These are phyloP conservation scores for Ganoderma lingzhi DNA, from an alignment of 1,284 basidiomycete genomes.

Conservation along the genomic window DNA sequence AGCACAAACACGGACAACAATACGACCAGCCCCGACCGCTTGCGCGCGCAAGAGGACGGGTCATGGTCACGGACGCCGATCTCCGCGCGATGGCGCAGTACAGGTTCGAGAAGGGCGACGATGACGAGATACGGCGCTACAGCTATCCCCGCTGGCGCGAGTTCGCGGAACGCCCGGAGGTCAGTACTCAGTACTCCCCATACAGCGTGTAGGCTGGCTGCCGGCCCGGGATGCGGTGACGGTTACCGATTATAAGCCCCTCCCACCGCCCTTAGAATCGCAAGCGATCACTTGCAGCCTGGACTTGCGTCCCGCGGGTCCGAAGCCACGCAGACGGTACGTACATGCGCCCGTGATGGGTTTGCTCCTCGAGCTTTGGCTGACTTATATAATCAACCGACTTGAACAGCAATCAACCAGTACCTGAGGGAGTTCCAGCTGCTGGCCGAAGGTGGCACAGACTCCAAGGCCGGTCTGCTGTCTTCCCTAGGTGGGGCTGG, in stretches of 20 bases:
- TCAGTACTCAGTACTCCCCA: background rate
- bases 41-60: no score
- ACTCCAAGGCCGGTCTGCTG: background rate
- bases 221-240: no score
- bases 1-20: no score
- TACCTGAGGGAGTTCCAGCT: background rate
- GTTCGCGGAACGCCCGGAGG: background rate
- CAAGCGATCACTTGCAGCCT: background rate
- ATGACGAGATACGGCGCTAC: no score
- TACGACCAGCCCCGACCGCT: no score
- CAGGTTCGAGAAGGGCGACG: background rate
- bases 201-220: no score
- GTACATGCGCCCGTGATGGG: background rate
- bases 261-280: background rate
- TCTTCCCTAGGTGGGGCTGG: background rate
- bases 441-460: background rate
- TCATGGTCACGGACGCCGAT: background rate
- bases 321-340: background rate
- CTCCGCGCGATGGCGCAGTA: conserved; percentile 1
- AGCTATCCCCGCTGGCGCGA: background rate
- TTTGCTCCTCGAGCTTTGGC: background rate
- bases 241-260: no score
- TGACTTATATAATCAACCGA: background rate
- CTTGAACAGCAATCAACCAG: background rate
- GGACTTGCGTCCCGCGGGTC: background rate